These are phyloP conservation scores for Nannochloropsis gaditana DNA, from an alignment of 108 stramenopile genomes.

Conservation along the genomic window DNA sequence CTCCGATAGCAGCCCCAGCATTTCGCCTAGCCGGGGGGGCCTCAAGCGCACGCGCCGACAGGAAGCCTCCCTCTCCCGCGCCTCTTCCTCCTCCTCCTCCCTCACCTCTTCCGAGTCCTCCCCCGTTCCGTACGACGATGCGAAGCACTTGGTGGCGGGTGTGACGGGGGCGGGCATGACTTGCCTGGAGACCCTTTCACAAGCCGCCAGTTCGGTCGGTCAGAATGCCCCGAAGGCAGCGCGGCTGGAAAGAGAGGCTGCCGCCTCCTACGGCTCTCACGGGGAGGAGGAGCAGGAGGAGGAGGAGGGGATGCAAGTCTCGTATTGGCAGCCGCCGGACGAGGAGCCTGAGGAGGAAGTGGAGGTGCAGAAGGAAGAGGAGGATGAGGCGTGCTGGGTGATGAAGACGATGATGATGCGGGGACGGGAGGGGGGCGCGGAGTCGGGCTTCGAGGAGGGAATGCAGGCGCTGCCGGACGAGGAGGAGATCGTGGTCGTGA, in stretches of 20 bases:
- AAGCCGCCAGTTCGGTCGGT: background rate
- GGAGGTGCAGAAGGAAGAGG: background rate
- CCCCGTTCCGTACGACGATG: background rate
- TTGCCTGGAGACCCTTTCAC: background rate
- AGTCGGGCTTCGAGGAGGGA: background rate
- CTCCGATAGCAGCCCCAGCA: background rate
- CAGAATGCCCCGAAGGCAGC: no score
- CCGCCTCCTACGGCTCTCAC: no score
- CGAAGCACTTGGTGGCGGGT: background rate
- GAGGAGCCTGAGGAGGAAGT: background rate
- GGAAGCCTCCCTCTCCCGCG: background rate
- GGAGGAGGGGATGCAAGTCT: background rate
- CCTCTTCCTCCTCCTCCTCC: background rate
- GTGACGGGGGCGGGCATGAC: background rate
- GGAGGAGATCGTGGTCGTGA: background rate
- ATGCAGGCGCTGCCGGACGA: slow-evolving; percentile 2
- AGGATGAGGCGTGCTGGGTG: background rate
- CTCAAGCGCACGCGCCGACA: no score
- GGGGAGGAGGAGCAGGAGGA: background rate
- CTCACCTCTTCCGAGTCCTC: background rate
- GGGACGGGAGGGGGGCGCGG: background rate
- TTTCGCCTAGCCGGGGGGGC: background rate
- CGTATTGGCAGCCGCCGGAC: background rate
- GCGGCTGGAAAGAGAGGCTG: no score
- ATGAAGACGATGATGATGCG: background rate